Evolutionary conservation across 768 basidiomycete genomes (phyloP), one percentile per base, ranked within the genome.

Genomic region (Cubamyces lactineus): DNA sequence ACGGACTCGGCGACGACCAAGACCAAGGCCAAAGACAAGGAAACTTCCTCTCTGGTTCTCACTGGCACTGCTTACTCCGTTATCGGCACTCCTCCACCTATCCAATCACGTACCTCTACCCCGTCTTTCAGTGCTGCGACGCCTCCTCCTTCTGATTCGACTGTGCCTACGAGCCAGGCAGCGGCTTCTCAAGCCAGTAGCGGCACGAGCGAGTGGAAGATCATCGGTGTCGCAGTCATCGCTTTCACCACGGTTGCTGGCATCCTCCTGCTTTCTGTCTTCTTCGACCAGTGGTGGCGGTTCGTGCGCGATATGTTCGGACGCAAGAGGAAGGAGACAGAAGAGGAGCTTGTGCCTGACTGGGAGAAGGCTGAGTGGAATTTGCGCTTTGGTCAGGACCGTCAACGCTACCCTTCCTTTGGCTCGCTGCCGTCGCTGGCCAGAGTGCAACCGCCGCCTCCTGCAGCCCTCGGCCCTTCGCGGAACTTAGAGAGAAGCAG

Each of bases 261-360:
- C 2, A 73, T 82, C 52, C 80, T 88, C 65, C 77, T 89, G 51
- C 75, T 80, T 8, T 75, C 85, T 57, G 80, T 86, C 28, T 91
- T 87, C 74, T 90, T 89, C 73, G 88, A 92, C 74, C 80, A 84
- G 39, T 86, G 88, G 81, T 86, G 82, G 81, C 78, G 82, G 24
- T 85, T 89, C 71, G 55, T 87, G 54, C 74, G 78, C 39, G 85
- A 84, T 48, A 67, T 84, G 50, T 46, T 84, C 21, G 78, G 79
- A 59, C 78, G 82, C 65, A 59, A 69, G 49, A 43, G 43, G 72
- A 59, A 62, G 9, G 62, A 57, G 30, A 78, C 77, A 26, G 69
- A 73, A 34, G 88, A 90, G 71, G 80, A 82, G 57, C 72, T 89
- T 73, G 76, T 87, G 28, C 83, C 84, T 0, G 88, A 91, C 74